Percentiles rank a stretch among this genome's conserved stretches.
phyloP scores from a whole-genome alignment of 2,329 filamentous ascomycete species.

The Diaporthe vaccinii region DNA sequence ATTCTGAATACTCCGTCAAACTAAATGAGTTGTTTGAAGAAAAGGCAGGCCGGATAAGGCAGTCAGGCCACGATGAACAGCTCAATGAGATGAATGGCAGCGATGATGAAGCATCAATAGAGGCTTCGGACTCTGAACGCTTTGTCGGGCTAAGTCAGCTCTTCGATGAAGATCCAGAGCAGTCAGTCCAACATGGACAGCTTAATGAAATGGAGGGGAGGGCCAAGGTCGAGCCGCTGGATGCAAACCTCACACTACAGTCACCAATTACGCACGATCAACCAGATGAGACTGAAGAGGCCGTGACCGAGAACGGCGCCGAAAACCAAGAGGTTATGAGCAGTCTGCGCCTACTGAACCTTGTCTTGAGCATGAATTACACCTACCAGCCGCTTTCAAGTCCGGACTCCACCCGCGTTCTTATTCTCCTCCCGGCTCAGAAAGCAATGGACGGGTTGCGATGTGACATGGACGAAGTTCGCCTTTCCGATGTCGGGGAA shows the following conservation, averaged over 20 bases:
- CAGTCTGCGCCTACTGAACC: background rate
- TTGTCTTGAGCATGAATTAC: background rate
- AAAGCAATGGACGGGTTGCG: background rate
- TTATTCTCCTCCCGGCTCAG: slow-evolving; percentile 4
- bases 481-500: background rate
- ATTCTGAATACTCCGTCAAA: no score
- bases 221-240: no score
- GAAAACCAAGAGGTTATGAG: background rate
- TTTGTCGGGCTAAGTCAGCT: no score
- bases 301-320: no score
- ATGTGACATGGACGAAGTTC: background rate
- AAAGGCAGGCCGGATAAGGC: background rate
- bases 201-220: no score
- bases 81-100: no score
- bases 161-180: background rate
- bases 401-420: background rate
- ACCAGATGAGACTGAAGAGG: background rate
- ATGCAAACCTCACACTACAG: background rate
- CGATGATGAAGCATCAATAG: background rate
- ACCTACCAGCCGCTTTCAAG: background rate
- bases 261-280: background rate
- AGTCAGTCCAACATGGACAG: background rate
- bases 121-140: background rate
- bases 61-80: background rate
- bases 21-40: background rate